phyloP scores from a whole-genome alignment of 2,329 filamentous ascomycete species.

The Pseudogymnoascus sp. region DNA sequence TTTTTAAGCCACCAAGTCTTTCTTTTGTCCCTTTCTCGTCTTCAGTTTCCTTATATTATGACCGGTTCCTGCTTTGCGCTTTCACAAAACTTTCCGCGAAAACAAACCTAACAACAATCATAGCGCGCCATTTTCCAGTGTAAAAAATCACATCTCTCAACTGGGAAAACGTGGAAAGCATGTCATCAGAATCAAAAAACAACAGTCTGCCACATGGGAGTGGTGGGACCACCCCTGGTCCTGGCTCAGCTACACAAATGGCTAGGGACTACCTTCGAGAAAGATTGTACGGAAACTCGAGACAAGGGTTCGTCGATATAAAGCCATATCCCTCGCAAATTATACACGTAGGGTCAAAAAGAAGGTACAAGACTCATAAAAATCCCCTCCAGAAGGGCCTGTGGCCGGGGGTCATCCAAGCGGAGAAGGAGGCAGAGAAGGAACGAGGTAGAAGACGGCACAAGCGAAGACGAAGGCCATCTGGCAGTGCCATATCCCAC shows the following conservation, averaged over 20 bases:
- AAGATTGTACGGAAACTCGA: not conserved
- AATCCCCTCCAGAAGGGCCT: not conserved
- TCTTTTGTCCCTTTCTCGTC: not conserved
- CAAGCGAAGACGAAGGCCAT: not conserved
- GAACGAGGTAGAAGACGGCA: not conserved
- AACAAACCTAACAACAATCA: not conserved
- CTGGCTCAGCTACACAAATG: not conserved
- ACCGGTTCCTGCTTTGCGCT: not conserved
- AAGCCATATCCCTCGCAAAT: not conserved
- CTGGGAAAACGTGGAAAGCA: not conserved
- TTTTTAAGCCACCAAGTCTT: not conserved
- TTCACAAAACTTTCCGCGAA: not conserved
- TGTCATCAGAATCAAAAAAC: not conserved
- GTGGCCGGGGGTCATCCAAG: not conserved
- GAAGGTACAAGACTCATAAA: not conserved
- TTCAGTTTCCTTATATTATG: not conserved
- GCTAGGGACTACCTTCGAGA: not conserved
- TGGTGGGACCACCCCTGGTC: not conserved
- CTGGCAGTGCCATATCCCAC: not conserved
- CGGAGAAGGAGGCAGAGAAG: not conserved
- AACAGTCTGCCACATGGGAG: not conserved
- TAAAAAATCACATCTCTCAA: not conserved
- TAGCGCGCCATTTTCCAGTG: not conserved
- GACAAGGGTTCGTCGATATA: not conserved
- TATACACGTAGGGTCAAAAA: not conserved